Base-by-base conservation (phyloP, 2,329 filamentous ascomycete genomes). In the Pseudogymnoascus sp. region DNA sequence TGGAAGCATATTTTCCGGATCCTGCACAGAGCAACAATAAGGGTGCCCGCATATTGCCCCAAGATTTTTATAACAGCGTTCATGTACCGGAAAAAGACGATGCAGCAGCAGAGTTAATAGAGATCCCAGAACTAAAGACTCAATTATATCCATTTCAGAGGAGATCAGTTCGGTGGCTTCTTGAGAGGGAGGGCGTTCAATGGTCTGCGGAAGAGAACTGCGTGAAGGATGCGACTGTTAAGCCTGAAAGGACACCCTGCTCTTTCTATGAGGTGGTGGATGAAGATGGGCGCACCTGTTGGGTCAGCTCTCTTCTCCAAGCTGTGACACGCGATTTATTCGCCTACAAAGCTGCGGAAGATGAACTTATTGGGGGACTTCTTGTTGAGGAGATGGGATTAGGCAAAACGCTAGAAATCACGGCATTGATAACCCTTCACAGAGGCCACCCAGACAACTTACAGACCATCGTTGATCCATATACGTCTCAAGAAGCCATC, bases 371-470 rank as follows among this genome's bases (percentile, higher is more conserved):
- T 37, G 81, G 81, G 37, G 89, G 89, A 0, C 87, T 92, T 60
- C 77, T 93, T 4, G 86, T 89, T 0, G 90, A 93, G 71, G 90
- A 93, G 74, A 93, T 93, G 90, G 90, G 90, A 0, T 78, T 93
- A 1, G 90, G 90, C 1, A 93, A 93, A 74, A 93, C 90, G 0
- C 79, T 93, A 2, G 90, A 93, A 75, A 79, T 90, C 1, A 84
- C 92, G 51, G 82, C 87, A 3, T 78, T 93, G 10, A 83, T 92
- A n/a, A 78, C 85, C 6, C 77, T 89, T 23, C 85, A 93, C 71
- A 78, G 74, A 34, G 2, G 6, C 41, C 81, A 83, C 31, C 64
- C 68, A 36, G 60, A 65, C 16, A 48, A 65, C 10, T 45, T 60
- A 34, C 54, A 14, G 21, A 67, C 70, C 23, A 45, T 74, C 14